Evolutionary conservation across 257 asterid genomes (phyloP).

Genomic region (Solanum pimpinellifolium): DNA sequence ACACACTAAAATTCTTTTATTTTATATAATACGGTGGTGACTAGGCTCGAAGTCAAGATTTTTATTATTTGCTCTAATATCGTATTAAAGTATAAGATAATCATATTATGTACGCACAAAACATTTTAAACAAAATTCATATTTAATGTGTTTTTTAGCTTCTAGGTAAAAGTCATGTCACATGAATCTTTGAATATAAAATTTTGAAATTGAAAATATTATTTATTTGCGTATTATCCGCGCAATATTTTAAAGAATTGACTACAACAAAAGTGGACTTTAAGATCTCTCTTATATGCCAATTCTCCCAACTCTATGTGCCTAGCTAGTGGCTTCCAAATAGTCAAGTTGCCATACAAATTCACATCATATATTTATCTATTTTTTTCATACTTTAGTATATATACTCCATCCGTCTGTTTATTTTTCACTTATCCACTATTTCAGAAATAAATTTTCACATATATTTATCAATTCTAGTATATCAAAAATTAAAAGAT

Average conservation of each 20-base stretch:
- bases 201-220: background rate
- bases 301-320: background rate
- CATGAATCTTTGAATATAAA: background rate
- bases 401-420: background rate
- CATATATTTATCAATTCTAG: background rate
- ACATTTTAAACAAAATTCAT: background rate
- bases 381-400: background rate
- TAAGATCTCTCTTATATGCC: background rate
- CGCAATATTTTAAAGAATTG: background rate
- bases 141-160: background rate
- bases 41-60: too few relatives aligned
- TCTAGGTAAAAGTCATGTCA: background rate
- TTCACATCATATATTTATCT: background rate
- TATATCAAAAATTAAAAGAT: background rate
- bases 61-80: too few relatives aligned
- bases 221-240: background rate
- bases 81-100: too few relatives aligned
- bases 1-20: too few relatives aligned
- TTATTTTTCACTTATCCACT: background rate
- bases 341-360: background rate
- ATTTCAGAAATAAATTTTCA: fast-evolving
- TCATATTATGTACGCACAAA: too few relatives aligned
- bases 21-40: too few relatives aligned
- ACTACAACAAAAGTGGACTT: background rate
- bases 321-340: background rate